phyloP scores from a whole-genome alignment of 148 eudicot species.

The Rhododendron vialii region DNA sequence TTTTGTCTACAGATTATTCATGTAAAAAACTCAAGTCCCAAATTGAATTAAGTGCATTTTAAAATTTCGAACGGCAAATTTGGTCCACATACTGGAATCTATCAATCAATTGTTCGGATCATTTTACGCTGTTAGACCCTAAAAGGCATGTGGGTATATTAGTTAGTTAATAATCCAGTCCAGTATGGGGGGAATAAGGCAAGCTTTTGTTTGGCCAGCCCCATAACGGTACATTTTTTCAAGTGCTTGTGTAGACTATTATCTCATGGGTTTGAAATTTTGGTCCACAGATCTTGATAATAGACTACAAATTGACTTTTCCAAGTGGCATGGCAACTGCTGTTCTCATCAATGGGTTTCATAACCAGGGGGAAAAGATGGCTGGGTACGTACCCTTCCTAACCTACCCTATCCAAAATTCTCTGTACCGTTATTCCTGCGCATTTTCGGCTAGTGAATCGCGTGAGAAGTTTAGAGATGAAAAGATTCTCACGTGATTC shows the following conservation, averaged over 20 bases:
- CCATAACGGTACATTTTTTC: not conserved
- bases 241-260: not conserved
- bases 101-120: not conserved
- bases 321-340: slow-evolving; percentile 92
- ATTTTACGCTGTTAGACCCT: not conserved
- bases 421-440: not conserved
- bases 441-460: not conserved
- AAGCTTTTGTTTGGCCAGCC: not conserved
- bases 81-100: not conserved
- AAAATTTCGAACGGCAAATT: not conserved
- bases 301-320: slow-evolving; percentile 65
- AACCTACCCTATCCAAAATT: not conserved
- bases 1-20: not conserved
- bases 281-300: slow-evolving; percentile 53
- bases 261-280: not conserved
- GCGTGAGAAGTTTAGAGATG: not conserved
- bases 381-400: slow-evolving; percentile 52
- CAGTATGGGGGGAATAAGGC: not conserved
- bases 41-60: not conserved
- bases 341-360: slow-evolving; percentile 83
- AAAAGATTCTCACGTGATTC: not conserved
- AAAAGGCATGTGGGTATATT: not conserved
- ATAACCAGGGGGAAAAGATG: slow-evolving; percentile 50
- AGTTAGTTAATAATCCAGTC: too few relatives aligned
- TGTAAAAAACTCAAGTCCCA: not conserved